Evolutionary conservation across 805 yeast genomes (phyloP).

Genomic region (Pichia deserticola): DNA sequence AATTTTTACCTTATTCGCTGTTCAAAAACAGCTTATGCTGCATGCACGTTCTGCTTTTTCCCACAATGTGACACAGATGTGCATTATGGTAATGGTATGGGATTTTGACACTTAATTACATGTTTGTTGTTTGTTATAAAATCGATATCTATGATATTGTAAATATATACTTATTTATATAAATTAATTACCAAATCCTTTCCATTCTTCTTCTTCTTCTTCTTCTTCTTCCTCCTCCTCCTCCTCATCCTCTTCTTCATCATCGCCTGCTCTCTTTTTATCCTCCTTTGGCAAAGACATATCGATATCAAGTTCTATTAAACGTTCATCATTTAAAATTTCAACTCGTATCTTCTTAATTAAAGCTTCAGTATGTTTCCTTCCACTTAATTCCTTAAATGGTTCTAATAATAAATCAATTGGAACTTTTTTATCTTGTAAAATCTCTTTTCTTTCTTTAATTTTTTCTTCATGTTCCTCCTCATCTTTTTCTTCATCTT

Average conservation of each 20-base stretch:
- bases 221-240: slow-evolving; percentile 26
- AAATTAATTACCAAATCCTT: slow-evolving; percentile 14
- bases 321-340: slow-evolving; percentile 55
- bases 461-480: slow-evolving; percentile 7
- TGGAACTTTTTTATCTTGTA: slow-evolving; percentile 36
- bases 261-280: slow-evolving; percentile 19
- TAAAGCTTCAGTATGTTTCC: slow-evolving; percentile 52
- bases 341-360: slow-evolving; percentile 60
- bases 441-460: slow-evolving; percentile 15
- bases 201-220: slow-evolving; percentile 15
- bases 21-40: too few relatives aligned
- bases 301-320: slow-evolving; percentile 55
- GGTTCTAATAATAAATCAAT: slow-evolving; percentile 51
- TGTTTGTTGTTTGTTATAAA: too few relatives aligned
- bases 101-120: too few relatives aligned
- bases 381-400: slow-evolving; percentile 42
- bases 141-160: too few relatives aligned
- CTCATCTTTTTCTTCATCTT: slow-evolving; percentile 27
- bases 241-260: slow-evolving; percentile 17
- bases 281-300: slow-evolving; percentile 18
- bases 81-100: too few relatives aligned
- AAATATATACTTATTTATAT: too few relatives aligned
- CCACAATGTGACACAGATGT: too few relatives aligned
- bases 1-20: too few relatives aligned
- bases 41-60: too few relatives aligned